Evolutionary conservation across 257 asterid species (phyloP).

Genomic region (Solanum phureja): DNA sequence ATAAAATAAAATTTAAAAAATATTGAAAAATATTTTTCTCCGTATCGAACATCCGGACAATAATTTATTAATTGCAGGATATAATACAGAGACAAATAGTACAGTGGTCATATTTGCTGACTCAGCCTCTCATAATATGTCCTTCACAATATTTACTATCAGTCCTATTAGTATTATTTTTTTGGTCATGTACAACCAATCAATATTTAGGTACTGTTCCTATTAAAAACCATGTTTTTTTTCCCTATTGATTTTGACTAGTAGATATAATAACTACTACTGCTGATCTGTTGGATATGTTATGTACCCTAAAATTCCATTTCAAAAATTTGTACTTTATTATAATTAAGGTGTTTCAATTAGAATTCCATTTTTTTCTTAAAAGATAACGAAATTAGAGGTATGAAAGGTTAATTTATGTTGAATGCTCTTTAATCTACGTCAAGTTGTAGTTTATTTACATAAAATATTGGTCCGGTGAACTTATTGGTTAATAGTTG

Average conservation of each 20-base stretch:
- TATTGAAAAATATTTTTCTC: not conserved
- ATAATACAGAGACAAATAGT: not conserved
- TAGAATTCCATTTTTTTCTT: not conserved
- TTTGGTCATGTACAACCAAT: not conserved
- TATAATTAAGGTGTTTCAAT: not conserved
- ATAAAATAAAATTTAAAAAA: no score
- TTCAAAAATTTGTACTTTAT: not conserved
- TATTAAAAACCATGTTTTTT: not conserved
- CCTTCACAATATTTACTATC: not conserved
- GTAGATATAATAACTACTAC: not conserved
- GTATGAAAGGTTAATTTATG: not conserved
- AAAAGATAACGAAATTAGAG: not conserved
- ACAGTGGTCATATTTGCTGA: not conserved
- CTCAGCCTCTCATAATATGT: not conserved
- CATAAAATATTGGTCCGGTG: no score
- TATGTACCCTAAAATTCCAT: not conserved
- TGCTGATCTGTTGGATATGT: not conserved
- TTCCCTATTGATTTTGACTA: not conserved
- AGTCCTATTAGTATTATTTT: not conserved
- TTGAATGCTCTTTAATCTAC: not conserved
- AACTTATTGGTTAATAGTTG: not conserved
- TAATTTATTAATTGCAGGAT: not conserved
- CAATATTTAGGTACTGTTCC: not conserved
- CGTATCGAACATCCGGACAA: not conserved
- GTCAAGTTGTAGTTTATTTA: not conserved